phyloP scores from a whole-genome alignment of 2,329 filamentous ascomycete genomes.

The Paracamarosporium sp. region DNA sequence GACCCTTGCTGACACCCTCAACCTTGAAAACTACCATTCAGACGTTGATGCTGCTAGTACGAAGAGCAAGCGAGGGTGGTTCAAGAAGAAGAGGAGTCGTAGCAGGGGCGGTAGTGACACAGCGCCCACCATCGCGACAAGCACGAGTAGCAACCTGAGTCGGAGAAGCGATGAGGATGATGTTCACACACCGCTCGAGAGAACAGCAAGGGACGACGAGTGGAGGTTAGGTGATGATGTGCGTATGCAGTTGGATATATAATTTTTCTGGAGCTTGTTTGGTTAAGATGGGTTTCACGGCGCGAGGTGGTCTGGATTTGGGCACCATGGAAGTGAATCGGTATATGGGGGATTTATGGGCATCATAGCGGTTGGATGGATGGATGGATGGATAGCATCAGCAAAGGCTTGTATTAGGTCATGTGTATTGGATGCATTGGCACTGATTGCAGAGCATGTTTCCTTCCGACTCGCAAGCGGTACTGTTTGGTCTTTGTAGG shows the following conservation, averaged over 20 bases:
- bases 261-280: conserved; percentile 24
- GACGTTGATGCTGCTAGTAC: conserved; percentile 42
- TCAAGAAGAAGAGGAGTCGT: conserved; percentile 39
- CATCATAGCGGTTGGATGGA: too few relatives aligned
- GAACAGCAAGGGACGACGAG: conserved; percentile 60
- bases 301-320: too few relatives aligned
- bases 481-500: too few relatives aligned
- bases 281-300: too few relatives aligned
- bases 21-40: conserved; percentile 31
- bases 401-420: too few relatives aligned
- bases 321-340: too few relatives aligned
- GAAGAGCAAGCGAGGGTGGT: conserved; percentile 44
- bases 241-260: conserved; percentile 78
- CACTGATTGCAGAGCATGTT: too few relatives aligned
- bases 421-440: too few relatives aligned
- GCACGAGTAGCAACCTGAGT: conserved; percentile 35
- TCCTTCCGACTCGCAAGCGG: too few relatives aligned
- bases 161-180: conserved; percentile 54
- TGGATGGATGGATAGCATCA: too few relatives aligned
- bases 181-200: conserved; percentile 57
- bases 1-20: conserved; percentile 31
- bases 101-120: conserved; percentile 39
- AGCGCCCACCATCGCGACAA: conserved; percentile 36
- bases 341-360: too few relatives aligned
- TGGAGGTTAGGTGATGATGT: conserved; percentile 87